A percentile compares a stretch with the other conserved stretches of the same genome.
Conservation (phyloP, 257 asterid species). For the Primulina tabacum region DNA sequence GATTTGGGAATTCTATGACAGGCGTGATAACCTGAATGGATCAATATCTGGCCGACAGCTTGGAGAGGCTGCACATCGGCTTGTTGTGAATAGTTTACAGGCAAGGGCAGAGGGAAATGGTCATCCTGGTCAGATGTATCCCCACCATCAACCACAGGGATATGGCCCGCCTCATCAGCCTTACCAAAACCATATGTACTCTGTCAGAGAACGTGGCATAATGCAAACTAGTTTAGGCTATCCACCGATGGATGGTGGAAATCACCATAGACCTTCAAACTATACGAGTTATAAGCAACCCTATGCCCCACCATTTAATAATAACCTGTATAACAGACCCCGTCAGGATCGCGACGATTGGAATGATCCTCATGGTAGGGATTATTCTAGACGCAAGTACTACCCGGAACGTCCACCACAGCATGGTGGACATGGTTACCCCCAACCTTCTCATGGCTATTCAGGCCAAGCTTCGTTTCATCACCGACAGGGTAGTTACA, state of each 20-base stretch:
- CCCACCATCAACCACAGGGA: conserved; percentile 38
- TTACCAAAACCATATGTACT: conserved; percentile 37
- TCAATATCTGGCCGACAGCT: conserved; percentile 74
- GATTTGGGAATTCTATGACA: conserved; percentile 8
- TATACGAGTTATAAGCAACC: conserved; percentile 42
- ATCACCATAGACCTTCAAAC: conserved; percentile 41
- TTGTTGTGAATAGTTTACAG: conserved; percentile 73
- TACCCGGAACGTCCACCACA: conserved; percentile 38
- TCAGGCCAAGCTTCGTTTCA: conserved; percentile 32
- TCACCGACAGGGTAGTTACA: conserved; percentile 43
- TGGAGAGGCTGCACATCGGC: conserved; percentile 90
- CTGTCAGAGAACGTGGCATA: conserved; percentile 32
- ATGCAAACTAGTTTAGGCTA: conserved; percentile 34
- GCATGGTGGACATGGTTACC: conserved; percentile 41
- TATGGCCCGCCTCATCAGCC: conserved; percentile 32
- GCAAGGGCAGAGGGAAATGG: conserved; percentile 34
- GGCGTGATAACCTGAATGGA: conserved; percentile 29
- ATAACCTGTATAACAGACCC: conserved; percentile 35
- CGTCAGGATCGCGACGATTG: conserved; percentile 36
- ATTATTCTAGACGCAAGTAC: conserved; percentile 46
- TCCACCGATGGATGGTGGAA: conserved; percentile 31
- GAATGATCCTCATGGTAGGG: conserved; percentile 34
- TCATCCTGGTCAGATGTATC: conserved; percentile 35
- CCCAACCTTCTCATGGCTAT: conserved; percentile 36
- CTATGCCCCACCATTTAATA: conserved; percentile 36